Evolutionary conservation across 176 grass and related monocot genomes (phyloP).

Genomic region (Carex scoparia): DNA sequence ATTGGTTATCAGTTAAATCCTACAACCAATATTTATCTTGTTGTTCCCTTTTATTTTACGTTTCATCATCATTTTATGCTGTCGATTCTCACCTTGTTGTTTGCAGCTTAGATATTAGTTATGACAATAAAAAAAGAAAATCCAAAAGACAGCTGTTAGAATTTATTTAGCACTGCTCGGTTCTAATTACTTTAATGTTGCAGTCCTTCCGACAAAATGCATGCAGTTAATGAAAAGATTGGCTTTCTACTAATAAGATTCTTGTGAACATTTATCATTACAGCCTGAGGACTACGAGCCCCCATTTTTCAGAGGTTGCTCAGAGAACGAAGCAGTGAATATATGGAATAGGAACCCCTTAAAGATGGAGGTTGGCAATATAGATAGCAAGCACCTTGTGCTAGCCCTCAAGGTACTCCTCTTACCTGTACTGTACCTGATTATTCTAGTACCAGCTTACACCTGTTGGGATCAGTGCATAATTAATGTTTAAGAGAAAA

Average conservation of each 20-base stretch:
- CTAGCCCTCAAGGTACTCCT: conserved; percentile 79
- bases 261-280: conserved; percentile 3
- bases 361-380: conserved; percentile 95
- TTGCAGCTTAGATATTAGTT: background rate
- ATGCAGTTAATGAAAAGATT: background rate
- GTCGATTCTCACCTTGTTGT: background rate
- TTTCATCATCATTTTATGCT: background rate
- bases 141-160: background rate
- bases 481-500: background rate
- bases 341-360: conserved; percentile 89
- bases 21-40: background rate
- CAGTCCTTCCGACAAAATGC: background rate
- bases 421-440: background rate
- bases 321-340: conserved; percentile 67
- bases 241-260: background rate
- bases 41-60: background rate
- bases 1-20: background rate
- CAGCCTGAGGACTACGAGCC: conserved; percentile 98
- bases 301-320: conserved; percentile 87
- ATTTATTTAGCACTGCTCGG: background rate
- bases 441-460: background rate
- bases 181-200: background rate
- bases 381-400: conserved; percentile 95
- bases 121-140: background rate
- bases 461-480: background rate